phyloP scores from a whole-genome alignment of 768 basidiomycete species.

The Mycena polygramma region DNA sequence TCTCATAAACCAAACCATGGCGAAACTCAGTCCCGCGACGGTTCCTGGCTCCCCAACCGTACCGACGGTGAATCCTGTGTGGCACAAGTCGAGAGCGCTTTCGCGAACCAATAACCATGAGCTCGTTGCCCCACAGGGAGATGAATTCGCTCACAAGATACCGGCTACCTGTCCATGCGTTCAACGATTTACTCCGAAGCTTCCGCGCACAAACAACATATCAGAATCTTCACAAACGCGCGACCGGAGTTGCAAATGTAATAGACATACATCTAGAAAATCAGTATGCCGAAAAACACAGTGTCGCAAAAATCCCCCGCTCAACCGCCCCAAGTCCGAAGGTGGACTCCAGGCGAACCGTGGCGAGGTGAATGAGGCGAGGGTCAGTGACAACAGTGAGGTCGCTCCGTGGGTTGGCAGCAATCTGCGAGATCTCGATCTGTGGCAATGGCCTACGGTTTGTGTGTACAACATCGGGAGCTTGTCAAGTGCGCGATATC shows the following conservation, averaged over 20 bases:
- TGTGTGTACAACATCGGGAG: constrained; percentile 3
- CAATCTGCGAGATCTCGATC: not conserved
- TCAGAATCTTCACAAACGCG: constrained; percentile 10
- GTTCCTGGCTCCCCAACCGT: constrained; percentile 20
- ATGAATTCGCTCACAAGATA: constrained; percentile 2
- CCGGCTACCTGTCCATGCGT: constrained; percentile 11
- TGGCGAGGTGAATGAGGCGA: not conserved
- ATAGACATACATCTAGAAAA: constrained; percentile 17
- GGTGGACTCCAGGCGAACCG: constrained; percentile 3
- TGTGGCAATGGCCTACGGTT: not conserved
- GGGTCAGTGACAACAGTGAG: not conserved
- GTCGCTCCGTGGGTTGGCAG: not conserved
- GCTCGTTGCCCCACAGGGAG: not conserved
- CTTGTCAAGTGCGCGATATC: not conserved
- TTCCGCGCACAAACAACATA: not conserved
- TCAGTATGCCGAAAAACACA: constrained; percentile 19
- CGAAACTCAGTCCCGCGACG: constrained; percentile 5
- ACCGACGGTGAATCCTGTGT: constrained; percentile 13
- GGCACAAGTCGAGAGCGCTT: constrained; percentile 25
- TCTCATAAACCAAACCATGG: constrained; percentile 43
- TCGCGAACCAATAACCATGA: not conserved
- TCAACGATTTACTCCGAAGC: not conserved
- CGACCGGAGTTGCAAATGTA: constrained; percentile 18
- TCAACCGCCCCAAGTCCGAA: constrained; percentile 20
- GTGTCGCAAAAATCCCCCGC: constrained; percentile 20